Evolutionary conservation across 805 yeast species (phyloP), one percentile per base, ranked within the genome.

Genomic region (Metschnikowia vanudenii): DNA sequence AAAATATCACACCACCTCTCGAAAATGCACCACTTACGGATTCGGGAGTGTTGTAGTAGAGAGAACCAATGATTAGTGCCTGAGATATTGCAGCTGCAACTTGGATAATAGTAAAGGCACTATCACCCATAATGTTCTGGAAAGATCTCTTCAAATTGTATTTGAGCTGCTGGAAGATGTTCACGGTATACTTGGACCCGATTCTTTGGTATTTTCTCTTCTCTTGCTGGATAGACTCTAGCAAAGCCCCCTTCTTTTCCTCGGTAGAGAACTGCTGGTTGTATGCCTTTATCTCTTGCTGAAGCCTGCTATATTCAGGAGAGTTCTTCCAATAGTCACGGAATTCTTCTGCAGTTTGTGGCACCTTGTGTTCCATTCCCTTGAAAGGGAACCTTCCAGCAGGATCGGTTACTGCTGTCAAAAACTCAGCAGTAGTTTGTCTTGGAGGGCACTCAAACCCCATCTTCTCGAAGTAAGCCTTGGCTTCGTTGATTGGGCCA

Each of bases 361-460:
- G 94, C 18, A 84, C 82, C 45, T 60, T 61, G 34, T 67, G 55
- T 48, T 76, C 82, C 55, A 50, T 69, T 1, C 85, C 88, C 20
- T 65, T 58, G 43, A 65, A 64, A 2, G 78, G 59, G 47, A 55
- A 64, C 59, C 90, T 74, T 42, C 84, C 89, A 5, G 68, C 66
- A 8, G 88, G 87, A 60, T 82, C 85, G 9, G 90, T 82, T 11
- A 84, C 73, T 1, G 88, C 80, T 1, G 88, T 84, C 56, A 84
- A 65, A 60, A 82, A 84, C 58, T 84, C 89, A 12, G 88, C 85
- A 13, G 88, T 80, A 2, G 85, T 75, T 67, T 82, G 87, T 56
- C 89, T 73, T 7, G 77, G 68, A 18, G 85, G 86, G 51, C 84
- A 80, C 32, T 68, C 62, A 55, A 71, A 85, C 17, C 91, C 91